These are phyloP conservation scores for Pestalotiopsis sp. DNA, from an alignment of 2,329 filamentous ascomycete species.

Conservation along the genomic window DNA sequence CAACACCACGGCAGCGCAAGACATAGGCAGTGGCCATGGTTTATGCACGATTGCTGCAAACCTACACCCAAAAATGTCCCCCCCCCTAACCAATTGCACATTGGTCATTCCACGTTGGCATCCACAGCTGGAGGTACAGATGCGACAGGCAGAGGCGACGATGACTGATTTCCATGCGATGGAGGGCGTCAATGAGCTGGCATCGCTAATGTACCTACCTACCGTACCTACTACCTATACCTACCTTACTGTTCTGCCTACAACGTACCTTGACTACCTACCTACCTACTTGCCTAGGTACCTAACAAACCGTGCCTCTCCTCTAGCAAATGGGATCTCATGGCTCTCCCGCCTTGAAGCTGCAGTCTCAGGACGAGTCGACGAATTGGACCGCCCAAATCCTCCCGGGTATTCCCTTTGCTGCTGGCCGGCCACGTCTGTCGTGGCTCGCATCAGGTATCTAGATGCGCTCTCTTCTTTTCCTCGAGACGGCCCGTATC, in stretches of 20 bases:
- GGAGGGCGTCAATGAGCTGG: not conserved
- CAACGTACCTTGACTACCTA: not conserved
- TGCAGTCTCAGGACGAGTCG: conserved; percentile 3
- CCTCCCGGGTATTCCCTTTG: not conserved
- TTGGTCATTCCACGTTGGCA: not conserved
- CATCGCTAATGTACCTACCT: conserved; percentile 5
- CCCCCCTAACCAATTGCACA: not conserved
- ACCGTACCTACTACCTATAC: conserved; percentile 8
- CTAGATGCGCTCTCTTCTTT: not conserved
- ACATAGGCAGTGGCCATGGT: not conserved
- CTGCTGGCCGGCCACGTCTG: not conserved
- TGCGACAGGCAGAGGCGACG: not conserved
- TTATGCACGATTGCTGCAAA: conserved; percentile 9
- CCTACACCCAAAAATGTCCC: not conserved
- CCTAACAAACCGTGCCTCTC: too few species aligned
- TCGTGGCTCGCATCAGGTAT: not conserved
- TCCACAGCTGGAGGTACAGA: not conserved
- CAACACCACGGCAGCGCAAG: conserved; percentile 1
- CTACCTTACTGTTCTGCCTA: conserved; percentile 5
- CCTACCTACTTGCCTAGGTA: too few species aligned
- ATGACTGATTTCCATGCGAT: not conserved
- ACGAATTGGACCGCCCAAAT: not conserved
- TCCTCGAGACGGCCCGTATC: not conserved
- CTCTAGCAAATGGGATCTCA: conserved; percentile 8
- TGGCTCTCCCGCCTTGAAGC: conserved; percentile 1